Evolutionary conservation across 306 rosid genomes (phyloP), one percentile per base, ranked within the genome.

Genomic region (Corylus avellana): DNA sequence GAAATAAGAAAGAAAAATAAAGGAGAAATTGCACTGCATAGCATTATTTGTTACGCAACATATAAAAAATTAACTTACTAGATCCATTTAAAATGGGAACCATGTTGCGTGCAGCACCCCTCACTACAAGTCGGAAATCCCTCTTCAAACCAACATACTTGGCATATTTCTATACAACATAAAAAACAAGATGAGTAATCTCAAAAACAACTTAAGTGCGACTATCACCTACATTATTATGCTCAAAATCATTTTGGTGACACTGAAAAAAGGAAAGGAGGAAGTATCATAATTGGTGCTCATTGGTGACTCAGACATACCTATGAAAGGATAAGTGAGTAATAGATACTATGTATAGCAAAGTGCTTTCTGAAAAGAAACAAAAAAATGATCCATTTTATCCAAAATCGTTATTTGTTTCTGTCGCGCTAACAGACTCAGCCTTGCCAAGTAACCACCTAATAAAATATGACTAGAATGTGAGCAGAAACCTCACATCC

Each of bases 51-150:
- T 42, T 2, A 69, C 0, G 22, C 32, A 56, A 8, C 37, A 75
- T 46, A 82, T 66, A 16, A 46, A 76, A 5, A 77, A 83, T 44
- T 44, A 73, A 85, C 98, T 88, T 86, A 95, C 99, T 91, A 50
- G 99, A 95, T 10, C 99, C 99, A n/a, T 95, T 90, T 72, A 95
- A 89, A 77, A 95, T 93, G 57, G 91, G 35, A 82, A 88, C 91
- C 98, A 92, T 94, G 81, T 92, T 94, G 54, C 95, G 89, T 83
- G 99, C 99, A 75, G 97, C 94, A 77, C 99, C 99, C 83, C 99
- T 91, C 50, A 95, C 99, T 72, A 90, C 99, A 78, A 95, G 94
- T 81, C 99, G 99, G 83, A 95, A 93, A 87, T 93, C 97, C 91
- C 99, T 90, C 94, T 93, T 95, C 84, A 89, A 85, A 80, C 99